Conservation (phyloP, 352 stramenopile genomes). For the Peronospora destructor region DNA sequence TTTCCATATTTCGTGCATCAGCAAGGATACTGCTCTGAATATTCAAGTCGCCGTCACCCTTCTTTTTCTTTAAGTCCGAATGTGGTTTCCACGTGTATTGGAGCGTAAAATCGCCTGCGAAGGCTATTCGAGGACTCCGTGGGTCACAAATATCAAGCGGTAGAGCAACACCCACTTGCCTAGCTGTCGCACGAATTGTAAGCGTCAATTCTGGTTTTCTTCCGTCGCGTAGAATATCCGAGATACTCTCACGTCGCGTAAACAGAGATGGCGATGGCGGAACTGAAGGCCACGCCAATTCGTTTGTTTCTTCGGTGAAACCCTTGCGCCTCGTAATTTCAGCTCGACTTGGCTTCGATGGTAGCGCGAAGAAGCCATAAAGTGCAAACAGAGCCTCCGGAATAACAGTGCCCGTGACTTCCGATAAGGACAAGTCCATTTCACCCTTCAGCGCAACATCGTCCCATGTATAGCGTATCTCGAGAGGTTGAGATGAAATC, state of each 20-base stretch:
- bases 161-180: conserved; percentile 45
- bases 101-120: conserved; percentile 51
- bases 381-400: conserved; percentile 41
- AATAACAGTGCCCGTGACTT: conserved; percentile 49
- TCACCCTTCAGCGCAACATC: conserved; percentile 32
- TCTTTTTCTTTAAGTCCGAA: conserved; percentile 12
- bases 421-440: conserved; percentile 42
- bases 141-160: conserved; percentile 43
- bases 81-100: conserved; percentile 47
- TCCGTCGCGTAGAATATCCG: conserved; percentile 40
- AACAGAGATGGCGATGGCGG: conserved; percentile 20
- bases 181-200: conserved; percentile 38
- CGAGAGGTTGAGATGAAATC: conserved; percentile 33
- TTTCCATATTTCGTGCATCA: conserved; percentile 55
- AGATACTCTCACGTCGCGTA: conserved; percentile 40
- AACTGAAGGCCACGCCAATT: conserved; percentile 3
- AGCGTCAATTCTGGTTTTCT: conserved; percentile 42
- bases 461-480: conserved; percentile 61
- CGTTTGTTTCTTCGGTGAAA: neutral
- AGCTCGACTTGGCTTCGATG: conserved; percentile 14
- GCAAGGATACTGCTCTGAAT: conserved; percentile 65
- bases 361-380: conserved; percentile 49
- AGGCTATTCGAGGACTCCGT: conserved; percentile 39
- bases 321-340: conserved; percentile 2
- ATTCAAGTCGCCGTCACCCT: conserved; percentile 35